A percentile compares a stretch with the other conserved stretches of the same genome.
Evolutionary conservation across 192 early-diverging fungal genomes (phyloP).

Genomic region (Funneliformis geosporum): DNA sequence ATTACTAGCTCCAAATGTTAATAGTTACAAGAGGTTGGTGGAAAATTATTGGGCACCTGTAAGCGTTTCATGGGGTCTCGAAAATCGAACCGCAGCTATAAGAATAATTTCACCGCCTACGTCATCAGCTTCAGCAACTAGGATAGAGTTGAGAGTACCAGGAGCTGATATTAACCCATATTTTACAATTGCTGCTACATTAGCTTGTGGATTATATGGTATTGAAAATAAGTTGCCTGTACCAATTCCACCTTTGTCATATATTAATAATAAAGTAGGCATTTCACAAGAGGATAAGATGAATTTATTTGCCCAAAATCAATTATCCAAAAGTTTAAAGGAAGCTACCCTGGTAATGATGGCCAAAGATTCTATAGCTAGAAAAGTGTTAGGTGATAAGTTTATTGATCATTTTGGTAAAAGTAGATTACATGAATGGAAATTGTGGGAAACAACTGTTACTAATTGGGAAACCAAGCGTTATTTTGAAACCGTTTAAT

Average conservation of each 20-base stretch:
- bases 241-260: conserved; percentile 41
- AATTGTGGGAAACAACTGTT: conserved; percentile 70
- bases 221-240: conserved; percentile 59
- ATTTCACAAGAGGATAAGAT: conserved; percentile 26
- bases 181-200: conserved; percentile 67
- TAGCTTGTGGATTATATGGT: conserved; percentile 73
- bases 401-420: conserved; percentile 80
- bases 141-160: conserved; percentile 79
- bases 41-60: conserved; percentile 86
- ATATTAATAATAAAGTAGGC: conserved; percentile 29
- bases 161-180: conserved; percentile 85
- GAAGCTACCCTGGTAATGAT: conserved; percentile 71
- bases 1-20: conserved; percentile 76
- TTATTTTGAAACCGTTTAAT: conserved; percentile 66
- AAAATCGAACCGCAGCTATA: conserved; percentile 69
- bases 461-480: conserved; percentile 72
- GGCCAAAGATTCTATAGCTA: conserved; percentile 62
- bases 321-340: conserved; percentile 60
- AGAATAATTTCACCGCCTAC: conserved; percentile 75
- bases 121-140: conserved; percentile 62
- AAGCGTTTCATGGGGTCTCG: conserved; percentile 78
- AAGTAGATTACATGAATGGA: conserved; percentile 74
- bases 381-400: conserved; percentile 68
- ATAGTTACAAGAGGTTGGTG: conserved; percentile 80
- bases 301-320: conserved; percentile 33